Conservation (phyloP, 164 flowering plant species). For the Magnolia officinalis region DNA sequence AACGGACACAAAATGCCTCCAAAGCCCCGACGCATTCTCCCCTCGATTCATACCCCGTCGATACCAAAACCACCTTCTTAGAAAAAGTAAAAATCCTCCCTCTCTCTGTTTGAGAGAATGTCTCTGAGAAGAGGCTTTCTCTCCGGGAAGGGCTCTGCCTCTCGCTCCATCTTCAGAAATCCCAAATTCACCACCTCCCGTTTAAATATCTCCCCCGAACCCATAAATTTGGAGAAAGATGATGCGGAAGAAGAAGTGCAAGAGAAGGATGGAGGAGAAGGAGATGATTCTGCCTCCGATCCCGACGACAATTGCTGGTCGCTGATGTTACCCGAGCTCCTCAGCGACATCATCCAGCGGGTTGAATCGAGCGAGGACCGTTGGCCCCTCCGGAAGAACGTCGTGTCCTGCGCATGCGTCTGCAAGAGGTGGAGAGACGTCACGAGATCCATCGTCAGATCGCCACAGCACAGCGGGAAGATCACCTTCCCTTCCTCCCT, state of each 20-base stretch:
- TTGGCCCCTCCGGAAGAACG: constrained; percentile 69
- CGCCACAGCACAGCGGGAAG: constrained; percentile 28
- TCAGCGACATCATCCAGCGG: constrained; percentile 61
- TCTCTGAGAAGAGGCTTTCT: constrained; percentile 9
- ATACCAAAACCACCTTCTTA: not conserved
- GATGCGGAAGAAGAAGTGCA: not conserved
- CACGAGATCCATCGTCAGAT: constrained; percentile 22
- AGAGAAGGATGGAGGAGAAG: constrained; percentile 5
- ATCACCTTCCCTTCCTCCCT: constrained; percentile 90
- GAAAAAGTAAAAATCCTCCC: not conserved
- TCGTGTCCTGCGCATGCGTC: constrained; percentile 80
- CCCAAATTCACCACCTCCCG: not conserved
- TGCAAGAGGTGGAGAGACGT: constrained; percentile 78
- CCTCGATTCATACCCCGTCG: not conserved
- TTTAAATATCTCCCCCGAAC: too few relatives aligned
- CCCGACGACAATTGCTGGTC: constrained; percentile 38
- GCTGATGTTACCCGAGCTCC: constrained; percentile 68
- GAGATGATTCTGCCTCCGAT: not conserved
- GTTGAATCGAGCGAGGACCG: constrained; percentile 59
- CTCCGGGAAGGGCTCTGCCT: not conserved
- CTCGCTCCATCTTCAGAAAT: not conserved
- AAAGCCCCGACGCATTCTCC: not conserved
- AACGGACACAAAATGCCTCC: not conserved
- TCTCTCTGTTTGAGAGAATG: constrained; percentile 2
- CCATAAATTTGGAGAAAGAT: not conserved